Evolutionary conservation across 2,329 filamentous ascomycete genomes (phyloP), one percentile per base, ranked within the genome.

Genomic region (Colletotrichum coccodes): DNA sequence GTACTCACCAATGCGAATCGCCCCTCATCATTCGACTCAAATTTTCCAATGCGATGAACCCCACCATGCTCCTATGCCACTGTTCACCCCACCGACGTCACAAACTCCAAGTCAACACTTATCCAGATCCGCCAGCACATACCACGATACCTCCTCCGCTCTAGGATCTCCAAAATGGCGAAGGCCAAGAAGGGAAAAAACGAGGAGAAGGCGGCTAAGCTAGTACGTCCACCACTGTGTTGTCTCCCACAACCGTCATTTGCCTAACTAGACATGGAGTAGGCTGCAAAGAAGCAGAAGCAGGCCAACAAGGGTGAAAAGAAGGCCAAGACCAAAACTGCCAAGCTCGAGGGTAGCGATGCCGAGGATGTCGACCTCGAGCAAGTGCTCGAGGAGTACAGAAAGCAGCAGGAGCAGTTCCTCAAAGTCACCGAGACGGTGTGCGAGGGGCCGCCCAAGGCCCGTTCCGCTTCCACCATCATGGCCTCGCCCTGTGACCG

Each of bases 331-430:
- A 83, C 79, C 59, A 93, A 92, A 79, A 84, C 85, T 16, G 89
- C 93, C 73, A 91, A 94, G 79, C 79, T 86, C 64, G 92, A 92
- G 32, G 95, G 95, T 79, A 95, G 93, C 77, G 95, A 98, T 78
- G 93, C 88, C 54, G 95, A 98, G 79, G 95, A 98, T 74, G 91
- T 96, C 16, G 96, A 98, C 80, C 88, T 99, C 42, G 96, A 99
- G 77, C 91, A 92, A 52, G 95, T 99, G 50, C 90, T 99, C 32
- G 95, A 95, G 52, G 94, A 97, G 79, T 98, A 97, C 81, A 93
- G 93, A 73, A 93, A 93, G 77, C 92, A 94, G 80, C 96, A 99
- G 83, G 95, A 97, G 76, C 92, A 93, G 76, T 98, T 97, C 77
- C 89, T 96, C 75, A 97, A 97, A 81, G 90, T 99, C 75, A 98